phyloP scores from a whole-genome alignment of 306 rosid genomes.

The Vicia villosa region DNA sequence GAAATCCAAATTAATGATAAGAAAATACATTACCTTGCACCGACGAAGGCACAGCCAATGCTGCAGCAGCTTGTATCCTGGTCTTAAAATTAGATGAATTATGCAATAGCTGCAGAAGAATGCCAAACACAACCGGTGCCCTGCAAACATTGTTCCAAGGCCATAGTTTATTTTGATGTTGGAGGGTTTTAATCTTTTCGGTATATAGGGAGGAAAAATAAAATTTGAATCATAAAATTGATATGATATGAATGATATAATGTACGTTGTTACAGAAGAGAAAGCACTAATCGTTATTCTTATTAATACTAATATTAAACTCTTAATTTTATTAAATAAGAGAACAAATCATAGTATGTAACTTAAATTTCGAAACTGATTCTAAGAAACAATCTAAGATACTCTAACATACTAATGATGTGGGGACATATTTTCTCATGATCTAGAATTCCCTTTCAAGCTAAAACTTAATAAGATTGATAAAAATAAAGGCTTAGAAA shows the following conservation, averaged over 20 bases:
- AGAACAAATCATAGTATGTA: background rate
- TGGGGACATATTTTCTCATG: background rate
- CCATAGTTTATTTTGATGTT: constrained; percentile 4
- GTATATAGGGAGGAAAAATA: background rate
- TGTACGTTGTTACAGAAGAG: background rate
- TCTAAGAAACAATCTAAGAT: background rate
- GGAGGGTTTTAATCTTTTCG: background rate
- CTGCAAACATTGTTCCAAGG: constrained; percentile 42
- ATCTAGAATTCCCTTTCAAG: background rate
- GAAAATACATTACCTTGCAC: constrained; percentile 55
- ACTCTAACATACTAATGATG: background rate
- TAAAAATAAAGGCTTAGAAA: background rate
- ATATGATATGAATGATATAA: too few species aligned
- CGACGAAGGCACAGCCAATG: constrained; percentile 84
- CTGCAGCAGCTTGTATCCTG: constrained; percentile 97
- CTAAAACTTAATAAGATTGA: background rate
- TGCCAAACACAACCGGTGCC: constrained; percentile 79
- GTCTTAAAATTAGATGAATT: constrained; percentile 88
- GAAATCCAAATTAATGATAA: constrained; percentile 11
- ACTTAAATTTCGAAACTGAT: background rate
- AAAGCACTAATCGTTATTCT: background rate
- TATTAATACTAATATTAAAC: background rate
- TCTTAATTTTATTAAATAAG: background rate
- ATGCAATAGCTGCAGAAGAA: constrained; percentile 78
- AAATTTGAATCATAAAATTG: background rate